Percentiles rank a stretch among this genome's conserved stretches.
These are phyloP conservation scores for Sphenostylis stenocarpa DNA, from an alignment of 306 rosid genomes.

Conservation along the genomic window DNA sequence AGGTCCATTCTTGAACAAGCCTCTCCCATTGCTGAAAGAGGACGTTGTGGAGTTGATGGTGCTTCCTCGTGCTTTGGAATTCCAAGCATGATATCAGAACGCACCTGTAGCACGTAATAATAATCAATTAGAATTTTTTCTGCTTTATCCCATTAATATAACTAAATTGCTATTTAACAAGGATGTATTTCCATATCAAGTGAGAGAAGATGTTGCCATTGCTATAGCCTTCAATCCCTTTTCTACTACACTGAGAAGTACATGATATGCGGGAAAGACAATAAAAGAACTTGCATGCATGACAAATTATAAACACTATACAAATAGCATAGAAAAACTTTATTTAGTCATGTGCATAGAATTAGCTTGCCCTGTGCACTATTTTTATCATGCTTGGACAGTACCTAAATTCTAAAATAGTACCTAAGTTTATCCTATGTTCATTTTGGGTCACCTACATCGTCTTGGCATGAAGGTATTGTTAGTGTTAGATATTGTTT, in stretches of 20 bases:
- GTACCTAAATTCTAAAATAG: too few species aligned
- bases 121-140: constrained; percentile 14
- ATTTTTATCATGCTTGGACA: constrained; percentile 14
- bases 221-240: neutral
- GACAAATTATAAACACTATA: neutral
- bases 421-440: too few species aligned
- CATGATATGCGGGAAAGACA: neutral
- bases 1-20: constrained; percentile 99
- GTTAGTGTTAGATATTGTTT: too few species aligned
- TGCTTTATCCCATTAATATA: constrained; percentile 20
- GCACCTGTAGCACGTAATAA: constrained; percentile 58
- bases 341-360: constrained; percentile 17
- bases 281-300: constrained; percentile 10
- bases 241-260: neutral
- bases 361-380: neutral
- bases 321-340: constrained; percentile 13
- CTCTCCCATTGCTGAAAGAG: constrained; percentile 97
- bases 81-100: constrained; percentile 84
- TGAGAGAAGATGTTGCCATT: neutral
- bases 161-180: constrained; percentile 28
- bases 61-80: constrained; percentile 82
- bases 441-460: too few species aligned
- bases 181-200: constrained; percentile 20
- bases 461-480: too few species aligned
- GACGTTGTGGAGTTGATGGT: constrained; percentile 87